Base-by-base conservation (phyloP, 305 asterid species). In the Solanum chacoense region DNA sequence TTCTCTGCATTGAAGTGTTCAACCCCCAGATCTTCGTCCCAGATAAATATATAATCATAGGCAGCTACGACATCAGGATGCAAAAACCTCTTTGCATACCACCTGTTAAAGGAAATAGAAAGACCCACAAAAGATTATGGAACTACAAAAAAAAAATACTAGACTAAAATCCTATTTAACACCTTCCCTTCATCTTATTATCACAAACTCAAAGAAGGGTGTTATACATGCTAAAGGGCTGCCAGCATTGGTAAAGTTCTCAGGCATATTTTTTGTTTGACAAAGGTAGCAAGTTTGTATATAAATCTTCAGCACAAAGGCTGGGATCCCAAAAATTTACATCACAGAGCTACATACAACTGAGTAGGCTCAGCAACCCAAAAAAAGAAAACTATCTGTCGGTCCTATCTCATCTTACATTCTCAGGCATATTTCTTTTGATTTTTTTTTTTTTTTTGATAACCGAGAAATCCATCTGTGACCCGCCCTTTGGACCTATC, bases 11-110 rank as follows among this genome's bases (percentile, higher is more conserved):
- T 92, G 73, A 93, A 93, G 81, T 93, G 92, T 65, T 93, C 93
- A 73, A 92, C 94, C 22, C 94, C 94, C 63, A 92, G 90, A 88
- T 93, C 94, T 87, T 93, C 94, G 59, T 93, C 94, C 94, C 94
- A 93, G 76, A 93, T 93, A 88, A 93, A 92, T 69, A 93, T 91
- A 85, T 93, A 93, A 45, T 93, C 94, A 88, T 93, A 93, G 7
- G 93, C 90, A 32, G 94, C 94, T 63, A 93, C 91, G 37, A 93
- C 88, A 87, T 91, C 93, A 1, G 94, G 94, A 83, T 93, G 94
- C 90, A 93, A 86, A 90, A 93, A 93, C 40, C 94, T 90, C 93
- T 93, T 93, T 37, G 93, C 94, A 75, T 92, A 93, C 94, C 94
- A 93, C 94, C 94, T 93, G 50, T 12, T 75, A 84, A 76, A 36